Base-by-base conservation (phyloP, 148 eudicot species). In the Persicaria tinctoria region DNA sequence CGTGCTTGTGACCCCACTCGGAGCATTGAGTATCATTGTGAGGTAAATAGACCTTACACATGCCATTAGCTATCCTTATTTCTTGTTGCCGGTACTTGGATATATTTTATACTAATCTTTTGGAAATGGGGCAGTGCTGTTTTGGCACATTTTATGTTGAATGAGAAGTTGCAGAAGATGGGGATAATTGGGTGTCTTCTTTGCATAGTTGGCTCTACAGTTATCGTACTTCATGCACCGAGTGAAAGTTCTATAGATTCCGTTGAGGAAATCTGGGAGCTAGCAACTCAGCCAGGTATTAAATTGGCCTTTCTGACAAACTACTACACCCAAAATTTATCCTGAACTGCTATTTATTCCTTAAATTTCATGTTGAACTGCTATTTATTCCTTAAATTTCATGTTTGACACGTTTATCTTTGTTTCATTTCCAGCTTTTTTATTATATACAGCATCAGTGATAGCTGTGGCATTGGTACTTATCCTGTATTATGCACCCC, bases 161-260 rank as follows among this genome's bases (percentile, higher is more conserved):
- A 89, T 72, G 98, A 93, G 82, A 93, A 86, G 76, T 75, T 93
- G 73, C 84, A 81, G 78, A 85, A 79, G 83, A 86, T 93, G 88
- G 98, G 98, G 69, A 82, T 91, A 79, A 75, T 93, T 77, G 97
- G 98, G 27, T 93, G 98, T 75, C 83, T 91, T 79, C 84, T 93
- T 32, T 93, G 98, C 77, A 82, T 93, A 62, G 91, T 93, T 16
- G 98, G 98, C 41, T 91, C 97, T 23, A 82, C 82, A 38, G 75
- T 86, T 53, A 93, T 93, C 74, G 98, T 93, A 73, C 92, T 93
- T 73, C 97, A 93, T 83, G 98, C 98, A 74, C 98, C 98, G 47
- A 82, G 84, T 60, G 98, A 93, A 76, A 93, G 86, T 77, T 77
- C 82, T 77, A 68, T 93, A 72, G 78, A 75, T 64, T 91, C 98